Evolutionary conservation across 2,329 filamentous ascomycete genomes (phyloP).

Genomic region (Shiraia sp.): DNA sequence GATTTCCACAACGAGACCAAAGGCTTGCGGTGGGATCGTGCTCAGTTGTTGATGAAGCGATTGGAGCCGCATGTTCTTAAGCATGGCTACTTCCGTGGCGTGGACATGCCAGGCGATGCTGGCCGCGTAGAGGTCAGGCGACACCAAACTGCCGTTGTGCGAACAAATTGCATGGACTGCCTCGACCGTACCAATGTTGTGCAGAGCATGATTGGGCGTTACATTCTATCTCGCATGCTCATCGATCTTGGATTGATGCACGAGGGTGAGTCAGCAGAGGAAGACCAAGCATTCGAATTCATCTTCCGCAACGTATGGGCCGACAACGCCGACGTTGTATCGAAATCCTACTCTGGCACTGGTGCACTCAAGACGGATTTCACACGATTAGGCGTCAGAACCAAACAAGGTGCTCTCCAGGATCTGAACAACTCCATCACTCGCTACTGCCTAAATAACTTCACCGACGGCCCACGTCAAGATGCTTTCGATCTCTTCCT

Average conservation of each 20-base stretch:
- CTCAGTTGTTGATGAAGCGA: slow-evolving; percentile 81
- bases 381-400: slow-evolving; percentile 89
- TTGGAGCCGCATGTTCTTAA: slow-evolving; percentile 74
- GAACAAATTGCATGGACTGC: slow-evolving; percentile 99
- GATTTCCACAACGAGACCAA: slow-evolving; percentile 99
- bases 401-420: slow-evolving; percentile 79
- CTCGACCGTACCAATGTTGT: slow-evolving; percentile 97
- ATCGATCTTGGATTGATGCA: slow-evolving; percentile 79
- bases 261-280: slow-evolving; percentile 75
- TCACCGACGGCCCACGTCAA: slow-evolving; percentile 88
- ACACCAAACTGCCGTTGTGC: slow-evolving; percentile 85
- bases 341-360: slow-evolving; percentile 89
- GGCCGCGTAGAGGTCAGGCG: slow-evolving; percentile 79
- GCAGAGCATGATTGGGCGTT: slow-evolving; percentile 93
- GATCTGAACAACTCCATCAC: slow-evolving; percentile 88
- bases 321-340: slow-evolving; percentile 96
- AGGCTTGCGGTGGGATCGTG: slow-evolving; percentile 89
- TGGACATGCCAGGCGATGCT: slow-evolving; percentile 77
- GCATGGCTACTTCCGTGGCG: slow-evolving; percentile 90
- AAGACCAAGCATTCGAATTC: slow-evolving; percentile 81
- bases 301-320: slow-evolving; percentile 98
- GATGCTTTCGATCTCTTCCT: slow-evolving; percentile 96
- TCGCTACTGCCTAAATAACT: slow-evolving; percentile 92
- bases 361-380: slow-evolving; percentile 98
- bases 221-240: slow-evolving; percentile 86